Evolutionary conservation across 441 rosid species (phyloP).

Genomic region (Corymbia calophylla): DNA sequence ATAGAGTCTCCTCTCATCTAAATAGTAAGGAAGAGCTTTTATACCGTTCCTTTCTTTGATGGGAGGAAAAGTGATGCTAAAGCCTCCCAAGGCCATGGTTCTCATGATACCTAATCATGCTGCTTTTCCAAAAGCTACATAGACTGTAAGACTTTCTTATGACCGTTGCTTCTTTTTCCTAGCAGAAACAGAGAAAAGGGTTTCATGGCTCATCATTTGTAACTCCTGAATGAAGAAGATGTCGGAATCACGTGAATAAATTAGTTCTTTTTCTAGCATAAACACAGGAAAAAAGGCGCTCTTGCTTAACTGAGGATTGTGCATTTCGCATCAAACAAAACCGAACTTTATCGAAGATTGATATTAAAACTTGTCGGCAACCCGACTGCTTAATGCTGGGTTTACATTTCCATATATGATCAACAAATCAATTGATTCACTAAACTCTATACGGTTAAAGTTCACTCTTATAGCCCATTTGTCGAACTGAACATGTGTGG

Average conservation of each 20-base stretch:
- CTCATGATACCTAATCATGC: background rate
- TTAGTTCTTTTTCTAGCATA: background rate
- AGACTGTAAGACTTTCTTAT: background rate
- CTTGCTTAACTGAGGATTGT: background rate
- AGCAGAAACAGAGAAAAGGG: background rate
- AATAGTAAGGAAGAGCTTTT: background rate
- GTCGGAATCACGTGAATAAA: background rate
- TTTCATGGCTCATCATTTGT: background rate
- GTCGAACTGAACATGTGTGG: background rate
- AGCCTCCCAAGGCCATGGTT: background rate
- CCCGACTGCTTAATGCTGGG: background rate
- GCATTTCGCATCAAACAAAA: background rate
- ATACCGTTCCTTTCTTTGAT: background rate
- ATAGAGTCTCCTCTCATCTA: background rate
- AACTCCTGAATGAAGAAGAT: background rate
- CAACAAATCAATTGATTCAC: background rate
- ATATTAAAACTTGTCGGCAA: background rate
- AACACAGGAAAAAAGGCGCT: background rate
- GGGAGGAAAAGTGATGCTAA: background rate
- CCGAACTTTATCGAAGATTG: background rate
- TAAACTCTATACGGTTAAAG: background rate
- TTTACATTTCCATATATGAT: background rate
- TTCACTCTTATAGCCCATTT: background rate
- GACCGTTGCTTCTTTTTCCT: background rate
- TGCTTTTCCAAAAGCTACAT: background rate